Conservation (phyloP, 148 eudicot genomes). For the Vaccinium corymbosum region DNA sequence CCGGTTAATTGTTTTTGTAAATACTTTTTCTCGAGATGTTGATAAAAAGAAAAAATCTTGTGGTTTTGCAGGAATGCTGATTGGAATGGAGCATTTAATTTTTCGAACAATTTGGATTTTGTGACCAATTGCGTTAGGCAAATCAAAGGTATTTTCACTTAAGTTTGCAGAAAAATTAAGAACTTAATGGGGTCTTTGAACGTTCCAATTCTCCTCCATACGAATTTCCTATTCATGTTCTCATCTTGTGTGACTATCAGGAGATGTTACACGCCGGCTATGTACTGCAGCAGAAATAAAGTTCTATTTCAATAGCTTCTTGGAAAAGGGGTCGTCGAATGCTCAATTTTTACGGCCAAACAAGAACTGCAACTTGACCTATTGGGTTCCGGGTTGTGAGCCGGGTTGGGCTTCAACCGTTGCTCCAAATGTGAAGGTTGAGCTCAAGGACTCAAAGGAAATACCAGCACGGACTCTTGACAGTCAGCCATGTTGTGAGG, state of each 20-base stretch:
- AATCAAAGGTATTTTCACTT: slow-evolving; percentile 41
- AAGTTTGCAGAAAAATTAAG: slow-evolving; percentile 2
- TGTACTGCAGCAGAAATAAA: slow-evolving; percentile 88
- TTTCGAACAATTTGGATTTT: slow-evolving; percentile 49
- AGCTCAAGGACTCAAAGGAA: slow-evolving; percentile 46
- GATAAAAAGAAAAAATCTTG: neutral
- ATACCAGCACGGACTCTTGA: slow-evolving; percentile 60
- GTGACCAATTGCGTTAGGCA: slow-evolving; percentile 46
- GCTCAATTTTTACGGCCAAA: slow-evolving; percentile 66
- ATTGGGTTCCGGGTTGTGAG: slow-evolving; percentile 84
- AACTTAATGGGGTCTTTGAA: neutral
- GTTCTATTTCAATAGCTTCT: slow-evolving; percentile 65
- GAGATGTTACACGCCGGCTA: slow-evolving; percentile 68
- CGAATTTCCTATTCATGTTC: neutral
- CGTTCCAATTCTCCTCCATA: neutral
- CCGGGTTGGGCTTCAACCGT: slow-evolving; percentile 84
- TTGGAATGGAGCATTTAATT: slow-evolving; percentile 79
- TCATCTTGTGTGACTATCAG: slow-evolving; percentile 12
- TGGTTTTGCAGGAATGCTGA: slow-evolving; percentile 52
- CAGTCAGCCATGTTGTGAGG: slow-evolving; percentile 79
- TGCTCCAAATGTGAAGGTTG: slow-evolving; percentile 40
- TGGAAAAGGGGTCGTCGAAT: slow-evolving; percentile 33
- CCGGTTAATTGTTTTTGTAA: too few relatives aligned
- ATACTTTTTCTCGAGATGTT: neutral
- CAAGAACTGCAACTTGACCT: slow-evolving; percentile 71